Evolutionary conservation across 208 protist species (phyloP).

Genomic region (Angomonas desouzai): DNA sequence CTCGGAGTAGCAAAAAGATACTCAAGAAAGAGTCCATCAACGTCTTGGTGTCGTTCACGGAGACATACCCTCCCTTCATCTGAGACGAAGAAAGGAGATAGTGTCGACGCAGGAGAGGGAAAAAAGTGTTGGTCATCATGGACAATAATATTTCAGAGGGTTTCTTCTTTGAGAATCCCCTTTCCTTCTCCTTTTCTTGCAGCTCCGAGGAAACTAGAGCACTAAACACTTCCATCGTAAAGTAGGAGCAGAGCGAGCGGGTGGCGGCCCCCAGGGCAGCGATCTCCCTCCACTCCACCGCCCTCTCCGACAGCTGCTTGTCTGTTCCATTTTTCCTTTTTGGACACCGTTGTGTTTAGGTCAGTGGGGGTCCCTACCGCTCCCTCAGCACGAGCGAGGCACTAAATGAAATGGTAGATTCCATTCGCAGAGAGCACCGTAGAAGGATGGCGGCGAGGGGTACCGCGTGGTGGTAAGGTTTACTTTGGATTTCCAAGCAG

Average conservation of each 20-base stretch:
- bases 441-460: not conserved
- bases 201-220: not conserved
- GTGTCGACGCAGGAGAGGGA: slow-evolving; percentile 43
- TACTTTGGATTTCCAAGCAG: not conserved
- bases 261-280: not conserved
- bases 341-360: not conserved
- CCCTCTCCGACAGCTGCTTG: not conserved
- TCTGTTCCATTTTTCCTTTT: not conserved
- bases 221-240: slow-evolving; percentile 4
- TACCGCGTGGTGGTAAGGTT: too few species aligned
- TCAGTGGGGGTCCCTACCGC: not conserved
- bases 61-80: not conserved
- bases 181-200: not conserved
- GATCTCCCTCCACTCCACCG: not conserved
- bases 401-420: not conserved
- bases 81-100: slow-evolving; percentile 26
- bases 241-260: not conserved
- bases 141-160: slow-evolving; percentile 18
- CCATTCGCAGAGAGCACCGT: not conserved
- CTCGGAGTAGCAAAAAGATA: slow-evolving; percentile 26
- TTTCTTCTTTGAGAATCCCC: not conserved
- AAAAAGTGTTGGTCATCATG: slow-evolving; percentile 24
- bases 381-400: not conserved
- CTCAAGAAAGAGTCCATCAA: slow-evolving; percentile 23
- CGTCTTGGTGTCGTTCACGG: slow-evolving; percentile 14